A percentile compares a stretch with the other conserved stretches of the same genome.
Conservation (phyloP, 2,329 filamentous ascomycete species). For the Ophiostoma populinum region DNA sequence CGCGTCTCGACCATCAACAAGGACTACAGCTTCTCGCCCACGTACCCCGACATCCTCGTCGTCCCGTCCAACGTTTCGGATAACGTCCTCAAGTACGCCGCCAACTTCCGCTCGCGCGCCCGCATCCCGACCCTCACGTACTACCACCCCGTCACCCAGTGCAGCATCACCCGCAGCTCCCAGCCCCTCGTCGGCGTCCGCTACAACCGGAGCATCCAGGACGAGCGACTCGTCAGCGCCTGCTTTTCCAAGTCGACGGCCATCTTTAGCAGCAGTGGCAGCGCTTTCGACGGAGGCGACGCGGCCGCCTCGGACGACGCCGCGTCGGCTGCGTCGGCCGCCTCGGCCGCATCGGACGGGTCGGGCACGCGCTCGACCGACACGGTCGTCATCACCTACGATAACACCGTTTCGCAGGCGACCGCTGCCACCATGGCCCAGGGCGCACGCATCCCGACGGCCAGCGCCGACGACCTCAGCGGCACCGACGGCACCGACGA, state of each 20-base stretch:
- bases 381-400: constrained; percentile 3
- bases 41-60: constrained; percentile 71
- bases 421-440: constrained; percentile 40
- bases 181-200: constrained; percentile 79
- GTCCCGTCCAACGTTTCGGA: constrained; percentile 90
- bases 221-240: constrained; percentile 81
- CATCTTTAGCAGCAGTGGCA: constrained; percentile 18
- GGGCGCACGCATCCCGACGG: constrained; percentile 34
- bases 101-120: constrained; percentile 70
- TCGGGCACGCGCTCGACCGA: background rate
- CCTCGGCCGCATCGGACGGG: background rate
- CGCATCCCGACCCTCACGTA: constrained; percentile 85
- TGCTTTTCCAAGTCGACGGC: constrained; percentile 62
- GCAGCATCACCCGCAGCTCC: constrained; percentile 86
- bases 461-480: constrained; percentile 24
- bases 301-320: background rate
- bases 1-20: constrained; percentile 77
- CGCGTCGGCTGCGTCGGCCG: constrained; percentile 7
- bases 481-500: constrained; percentile 23
- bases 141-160: constrained; percentile 92
- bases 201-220: constrained; percentile 81
- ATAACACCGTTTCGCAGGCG: background rate
- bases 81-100: constrained; percentile 87
- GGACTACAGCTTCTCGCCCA: constrained; percentile 81
- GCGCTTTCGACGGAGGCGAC: constrained; percentile 8